phyloP scores from a whole-genome alignment of 2,329 filamentous ascomycete genomes.

The Cyclaneusma minus region DNA sequence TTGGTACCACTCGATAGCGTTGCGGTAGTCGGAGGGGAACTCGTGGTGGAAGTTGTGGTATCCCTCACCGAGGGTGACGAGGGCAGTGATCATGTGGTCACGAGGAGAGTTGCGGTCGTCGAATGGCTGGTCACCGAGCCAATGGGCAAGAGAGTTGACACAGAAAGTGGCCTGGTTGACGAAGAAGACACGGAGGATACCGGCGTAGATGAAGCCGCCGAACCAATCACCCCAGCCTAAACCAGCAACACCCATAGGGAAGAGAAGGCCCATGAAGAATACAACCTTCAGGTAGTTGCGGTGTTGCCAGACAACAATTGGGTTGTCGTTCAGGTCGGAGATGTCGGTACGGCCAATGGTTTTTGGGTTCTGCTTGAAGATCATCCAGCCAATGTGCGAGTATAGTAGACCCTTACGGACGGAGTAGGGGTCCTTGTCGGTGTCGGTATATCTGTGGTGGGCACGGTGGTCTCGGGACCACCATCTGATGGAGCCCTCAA shows the following conservation, averaged over 20 bases:
- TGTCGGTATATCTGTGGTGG: slow-evolving; percentile 85
- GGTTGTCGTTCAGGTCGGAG: slow-evolving; percentile 73
- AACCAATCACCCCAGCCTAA: slow-evolving; percentile 68
- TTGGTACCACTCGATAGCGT: slow-evolving; percentile 81
- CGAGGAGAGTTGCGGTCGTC: slow-evolving; percentile 85
- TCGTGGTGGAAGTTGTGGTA: slow-evolving; percentile 97
- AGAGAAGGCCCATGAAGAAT: slow-evolving; percentile 58
- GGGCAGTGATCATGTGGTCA: slow-evolving; percentile 73
- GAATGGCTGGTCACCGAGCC: slow-evolving; percentile 84
- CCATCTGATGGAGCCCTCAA: slow-evolving; percentile 78
- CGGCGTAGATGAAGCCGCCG: slow-evolving; percentile 72
- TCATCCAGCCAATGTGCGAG: slow-evolving; percentile 80
- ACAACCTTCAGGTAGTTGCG: slow-evolving; percentile 72
- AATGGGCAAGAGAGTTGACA: slow-evolving; percentile 82
- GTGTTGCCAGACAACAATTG: slow-evolving; percentile 78
- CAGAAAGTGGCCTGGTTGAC: slow-evolving; percentile 89
- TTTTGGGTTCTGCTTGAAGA: slow-evolving; percentile 89
- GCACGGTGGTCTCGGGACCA: slow-evolving; percentile 78
- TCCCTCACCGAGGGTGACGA: slow-evolving; percentile 74
- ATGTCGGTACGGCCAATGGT: slow-evolving; percentile 78
- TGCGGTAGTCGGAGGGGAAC: slow-evolving; percentile 86
- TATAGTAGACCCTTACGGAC: slow-evolving; percentile 78
- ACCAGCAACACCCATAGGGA: slow-evolving; percentile 63
- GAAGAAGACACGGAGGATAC: slow-evolving; percentile 76
- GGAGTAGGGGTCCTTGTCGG: slow-evolving; percentile 82